phyloP scores from a whole-genome alignment of 2,329 filamentous ascomycete species.

The Diaporthe nobilis region DNA sequence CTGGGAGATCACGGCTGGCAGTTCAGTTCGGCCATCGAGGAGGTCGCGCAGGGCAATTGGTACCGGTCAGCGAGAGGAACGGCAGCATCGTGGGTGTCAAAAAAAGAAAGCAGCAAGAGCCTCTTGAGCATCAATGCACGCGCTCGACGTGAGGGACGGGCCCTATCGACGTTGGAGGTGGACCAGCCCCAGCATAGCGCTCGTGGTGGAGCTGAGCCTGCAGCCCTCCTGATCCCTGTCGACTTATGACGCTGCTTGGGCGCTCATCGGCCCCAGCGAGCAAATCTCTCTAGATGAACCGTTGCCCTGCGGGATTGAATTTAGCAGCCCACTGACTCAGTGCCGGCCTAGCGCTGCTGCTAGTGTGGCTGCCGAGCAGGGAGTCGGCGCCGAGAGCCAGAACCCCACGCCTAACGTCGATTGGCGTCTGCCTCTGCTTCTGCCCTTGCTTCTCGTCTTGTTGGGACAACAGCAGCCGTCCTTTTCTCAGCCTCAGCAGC shows the following conservation, averaged over 20 bases:
- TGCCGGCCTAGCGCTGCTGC: slow-evolving; percentile 13
- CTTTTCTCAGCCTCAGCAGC: slow-evolving; percentile 2
- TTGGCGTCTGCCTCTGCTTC: neutral
- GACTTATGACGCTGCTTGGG: slow-evolving; percentile 5
- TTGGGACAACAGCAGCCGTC: slow-evolving; percentile 10
- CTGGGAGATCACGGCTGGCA: neutral
- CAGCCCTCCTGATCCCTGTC: slow-evolving; percentile 10
- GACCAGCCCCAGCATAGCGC: neutral
- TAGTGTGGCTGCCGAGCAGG: neutral
- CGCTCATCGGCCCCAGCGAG: neutral
- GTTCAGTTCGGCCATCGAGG: slow-evolving; percentile 21
- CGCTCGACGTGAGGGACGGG: neutral
- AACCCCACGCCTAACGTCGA: neutral
- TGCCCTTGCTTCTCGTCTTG: neutral
- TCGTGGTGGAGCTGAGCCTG: neutral
- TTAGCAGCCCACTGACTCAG: slow-evolving; percentile 26
- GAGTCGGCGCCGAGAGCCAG: slow-evolving; percentile 9
- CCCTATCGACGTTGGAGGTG: slow-evolving; percentile 21
- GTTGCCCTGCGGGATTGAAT: slow-evolving; percentile 1
- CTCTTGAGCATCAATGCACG: neutral
- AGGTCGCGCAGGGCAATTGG: slow-evolving; percentile 3
- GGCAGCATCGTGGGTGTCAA: neutral
- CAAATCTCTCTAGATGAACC: slow-evolving; percentile 11
- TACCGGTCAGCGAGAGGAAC: neutral
- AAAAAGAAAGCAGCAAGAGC: neutral